Percentiles rank a stretch among this genome's conserved stretches.
phyloP scores from a whole-genome alignment of 352 stramenopile species.

The Globisporangium polare region DNA sequence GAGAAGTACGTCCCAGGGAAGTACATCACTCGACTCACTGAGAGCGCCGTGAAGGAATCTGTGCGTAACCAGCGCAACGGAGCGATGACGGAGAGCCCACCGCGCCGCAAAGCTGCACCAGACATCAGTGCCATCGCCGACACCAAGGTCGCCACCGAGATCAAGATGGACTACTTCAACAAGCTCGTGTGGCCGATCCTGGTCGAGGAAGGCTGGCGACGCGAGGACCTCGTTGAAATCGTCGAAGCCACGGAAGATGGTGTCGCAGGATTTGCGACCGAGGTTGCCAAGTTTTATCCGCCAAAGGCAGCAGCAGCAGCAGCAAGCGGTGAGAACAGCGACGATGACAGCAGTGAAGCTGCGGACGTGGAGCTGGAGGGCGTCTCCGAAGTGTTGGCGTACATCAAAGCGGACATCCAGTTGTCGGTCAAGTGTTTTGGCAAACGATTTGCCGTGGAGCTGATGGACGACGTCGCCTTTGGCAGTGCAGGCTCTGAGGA shows the following conservation, averaged over 20 bases:
- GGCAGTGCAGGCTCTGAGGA: conserved; percentile 21
- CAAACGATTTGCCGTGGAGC: conserved; percentile 44
- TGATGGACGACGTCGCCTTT: conserved; percentile 35
- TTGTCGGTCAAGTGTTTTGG: conserved; percentile 72
- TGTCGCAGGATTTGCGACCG: conserved; percentile 31
- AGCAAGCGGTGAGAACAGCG: not conserved
- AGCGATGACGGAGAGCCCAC: conserved; percentile 6
- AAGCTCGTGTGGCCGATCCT: conserved; percentile 78
- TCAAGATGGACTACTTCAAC: conserved; percentile 71
- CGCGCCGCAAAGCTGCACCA: not conserved
- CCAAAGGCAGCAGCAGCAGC: not conserved
- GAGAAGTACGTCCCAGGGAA: conserved; percentile 61
- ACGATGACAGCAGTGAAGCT: conserved; percentile 16
- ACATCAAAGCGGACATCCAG: conserved; percentile 43
- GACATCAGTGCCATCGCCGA: conserved; percentile 1
- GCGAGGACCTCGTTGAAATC: conserved; percentile 44
- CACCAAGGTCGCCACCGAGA: conserved; percentile 21
- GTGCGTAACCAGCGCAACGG: conserved; percentile 49
- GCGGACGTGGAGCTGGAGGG: conserved; percentile 32
- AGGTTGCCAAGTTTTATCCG: conserved; percentile 35
- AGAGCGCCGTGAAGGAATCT: conserved; percentile 70
- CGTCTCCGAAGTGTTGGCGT: conserved; percentile 50
- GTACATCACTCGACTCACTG: conserved; percentile 66
- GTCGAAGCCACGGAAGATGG: conserved; percentile 40
- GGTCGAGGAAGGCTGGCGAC: conserved; percentile 64